These are phyloP conservation scores for Blastomyces gilchristii DNA, from an alignment of 2,329 filamentous ascomycete species.

Conservation along the genomic window DNA sequence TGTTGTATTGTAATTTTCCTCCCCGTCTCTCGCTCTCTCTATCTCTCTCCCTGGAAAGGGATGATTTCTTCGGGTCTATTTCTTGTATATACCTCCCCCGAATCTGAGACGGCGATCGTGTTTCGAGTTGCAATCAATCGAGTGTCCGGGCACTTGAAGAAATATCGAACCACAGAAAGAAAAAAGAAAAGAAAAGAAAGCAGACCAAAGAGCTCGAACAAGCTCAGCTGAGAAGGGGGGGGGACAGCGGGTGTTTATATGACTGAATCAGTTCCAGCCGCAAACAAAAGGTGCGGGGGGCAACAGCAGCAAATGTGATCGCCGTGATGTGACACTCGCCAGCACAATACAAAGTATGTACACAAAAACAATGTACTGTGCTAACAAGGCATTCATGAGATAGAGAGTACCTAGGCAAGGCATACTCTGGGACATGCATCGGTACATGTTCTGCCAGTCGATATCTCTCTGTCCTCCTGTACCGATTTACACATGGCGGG, in stretches of 20 bases:
- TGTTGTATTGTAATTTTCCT: not conserved
- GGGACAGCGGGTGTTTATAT: not conserved
- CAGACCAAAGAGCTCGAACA: not conserved
- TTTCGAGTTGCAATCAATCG: not conserved
- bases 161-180: not conserved
- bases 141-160: no score
- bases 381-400: no score
- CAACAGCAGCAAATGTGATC: not conserved
- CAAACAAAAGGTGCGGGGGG: not conserved
- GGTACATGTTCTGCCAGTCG: no score
- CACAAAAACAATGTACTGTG: no score
- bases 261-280: not conserved
- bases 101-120: not conserved
- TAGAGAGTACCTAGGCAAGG: no score
- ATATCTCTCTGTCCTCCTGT: no score
- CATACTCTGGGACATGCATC: no score
- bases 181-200: not conserved
- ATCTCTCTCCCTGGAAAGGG: not conserved
- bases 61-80: not conserved
- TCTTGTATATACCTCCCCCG: not conserved
- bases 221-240: not conserved
- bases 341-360: no score
- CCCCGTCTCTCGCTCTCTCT: not conserved
- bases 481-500: no score
- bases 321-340: not conserved